A percentile compares a stretch with the other conserved stretches of the same genome.
Conservation (phyloP, 2,329 filamentous ascomycete genomes). For the Beauveria varroae region DNA sequence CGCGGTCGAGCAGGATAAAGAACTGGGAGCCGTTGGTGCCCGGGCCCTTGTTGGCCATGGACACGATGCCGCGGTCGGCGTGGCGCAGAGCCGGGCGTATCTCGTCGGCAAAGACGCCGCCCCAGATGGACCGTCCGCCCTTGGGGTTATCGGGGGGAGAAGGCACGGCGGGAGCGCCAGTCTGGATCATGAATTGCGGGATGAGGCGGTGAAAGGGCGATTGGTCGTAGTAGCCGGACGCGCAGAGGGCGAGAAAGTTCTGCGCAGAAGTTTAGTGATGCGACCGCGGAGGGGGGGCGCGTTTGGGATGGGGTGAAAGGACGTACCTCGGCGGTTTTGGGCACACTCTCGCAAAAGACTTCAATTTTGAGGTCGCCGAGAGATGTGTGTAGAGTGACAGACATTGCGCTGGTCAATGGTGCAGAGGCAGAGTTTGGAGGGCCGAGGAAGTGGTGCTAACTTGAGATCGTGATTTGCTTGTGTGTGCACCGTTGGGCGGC, state of each 20-base stretch:
- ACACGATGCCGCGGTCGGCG: conserved; percentile 60
- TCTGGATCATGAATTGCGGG: conserved; percentile 73
- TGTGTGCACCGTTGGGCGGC: neutral
- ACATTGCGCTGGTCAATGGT: conserved; percentile 36
- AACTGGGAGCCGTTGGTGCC: conserved; percentile 73
- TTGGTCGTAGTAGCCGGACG: conserved; percentile 66
- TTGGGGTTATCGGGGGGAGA: conserved; percentile 53
- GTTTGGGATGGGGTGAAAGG: neutral
- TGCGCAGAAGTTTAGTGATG: conserved; percentile 24
- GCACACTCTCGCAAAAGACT: conserved; percentile 90
- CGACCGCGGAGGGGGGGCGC: no score
- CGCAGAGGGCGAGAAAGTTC: conserved; percentile 86
- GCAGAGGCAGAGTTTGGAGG: neutral
- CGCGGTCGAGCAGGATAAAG: conserved; percentile 70
- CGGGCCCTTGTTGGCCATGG: conserved; percentile 73
- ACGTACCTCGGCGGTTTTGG: conserved; percentile 74
- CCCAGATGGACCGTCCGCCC: conserved; percentile 66
- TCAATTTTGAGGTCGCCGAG: conserved; percentile 90
- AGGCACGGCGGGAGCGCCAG: conserved; percentile 54
- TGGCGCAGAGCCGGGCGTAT: conserved; percentile 64
- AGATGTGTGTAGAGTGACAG: conserved; percentile 74
- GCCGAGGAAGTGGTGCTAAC: neutral
- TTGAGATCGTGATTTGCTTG: neutral
- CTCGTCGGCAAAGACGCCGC: conserved; percentile 70
- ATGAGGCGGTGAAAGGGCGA: conserved; percentile 77